Percentiles rank a stretch among this genome's conserved stretches.
Conservation (phyloP, 2,329 filamentous ascomycete species). For the Talaromyces sp. region DNA sequence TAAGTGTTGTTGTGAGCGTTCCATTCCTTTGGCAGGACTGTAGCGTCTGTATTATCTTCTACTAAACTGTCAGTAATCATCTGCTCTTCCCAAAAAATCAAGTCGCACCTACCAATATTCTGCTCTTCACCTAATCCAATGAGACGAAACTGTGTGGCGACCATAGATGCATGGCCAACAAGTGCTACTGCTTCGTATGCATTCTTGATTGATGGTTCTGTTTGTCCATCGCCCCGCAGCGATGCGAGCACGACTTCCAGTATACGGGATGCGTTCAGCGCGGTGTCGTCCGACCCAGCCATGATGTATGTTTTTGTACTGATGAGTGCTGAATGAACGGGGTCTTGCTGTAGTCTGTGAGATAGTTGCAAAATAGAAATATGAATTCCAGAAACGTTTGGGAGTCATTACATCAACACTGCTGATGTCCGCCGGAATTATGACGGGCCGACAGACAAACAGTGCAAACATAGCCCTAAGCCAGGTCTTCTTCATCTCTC, state of each 20-base stretch:
- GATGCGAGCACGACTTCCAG: slow-evolving; percentile 34
- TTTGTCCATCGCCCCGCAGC: slow-evolving; percentile 30
- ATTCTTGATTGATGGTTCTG: slow-evolving; percentile 37
- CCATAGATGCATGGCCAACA: slow-evolving; percentile 79
- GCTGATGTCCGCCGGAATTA: slow-evolving; percentile 14
- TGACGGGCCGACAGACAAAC: slow-evolving; percentile 17
- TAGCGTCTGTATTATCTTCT: slow-evolving; percentile 32
- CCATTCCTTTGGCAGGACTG: slow-evolving; percentile 71
- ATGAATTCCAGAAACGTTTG: not conserved
- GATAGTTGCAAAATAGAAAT: not conserved
- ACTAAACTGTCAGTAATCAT: slow-evolving; percentile 10
- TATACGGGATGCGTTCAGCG: slow-evolving; percentile 25
- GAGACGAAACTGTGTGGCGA: slow-evolving; percentile 74
- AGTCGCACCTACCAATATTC: slow-evolving; percentile 56
- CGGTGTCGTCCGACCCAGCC: slow-evolving; percentile 11
- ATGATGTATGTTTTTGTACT: slow-evolving; percentile 8
- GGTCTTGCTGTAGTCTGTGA: not conserved
- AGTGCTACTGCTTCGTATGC: slow-evolving; percentile 80
- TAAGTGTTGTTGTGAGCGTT: slow-evolving; percentile 66
- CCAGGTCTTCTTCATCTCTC: not conserved
- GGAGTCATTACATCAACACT: slow-evolving; percentile 14
- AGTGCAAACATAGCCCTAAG: slow-evolving; percentile 16
- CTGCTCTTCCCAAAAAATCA: not conserved
- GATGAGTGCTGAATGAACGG: not conserved
- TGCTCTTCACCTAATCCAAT: slow-evolving; percentile 83